These are phyloP conservation scores for Zalaria sp. DNA, from an alignment of 2,329 filamentous ascomycete species.

Conservation along the genomic window DNA sequence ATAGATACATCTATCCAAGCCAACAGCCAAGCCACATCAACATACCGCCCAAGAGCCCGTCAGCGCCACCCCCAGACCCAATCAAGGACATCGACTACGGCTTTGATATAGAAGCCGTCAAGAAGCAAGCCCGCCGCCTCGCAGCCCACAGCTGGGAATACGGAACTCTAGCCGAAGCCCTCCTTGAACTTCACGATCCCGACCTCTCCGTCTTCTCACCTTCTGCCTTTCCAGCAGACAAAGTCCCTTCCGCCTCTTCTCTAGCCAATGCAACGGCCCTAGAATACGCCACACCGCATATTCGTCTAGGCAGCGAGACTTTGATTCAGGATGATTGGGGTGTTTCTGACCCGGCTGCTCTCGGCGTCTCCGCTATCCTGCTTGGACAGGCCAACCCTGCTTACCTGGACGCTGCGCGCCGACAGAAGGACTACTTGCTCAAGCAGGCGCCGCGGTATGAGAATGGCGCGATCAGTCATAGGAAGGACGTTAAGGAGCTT, in stretches of 20 bases:
- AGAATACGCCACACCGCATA: constrained; percentile 21
- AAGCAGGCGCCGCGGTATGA: constrained; percentile 24
- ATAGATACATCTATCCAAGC: not conserved
- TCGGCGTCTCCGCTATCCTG: constrained; percentile 31
- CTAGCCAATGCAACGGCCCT: constrained; percentile 16
- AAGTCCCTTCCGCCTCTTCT: constrained; percentile 10
- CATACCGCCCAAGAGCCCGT: not conserved
- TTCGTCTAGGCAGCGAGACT: constrained; percentile 14
- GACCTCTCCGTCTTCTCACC: constrained; percentile 22
- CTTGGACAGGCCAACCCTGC: constrained; percentile 21
- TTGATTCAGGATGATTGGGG: constrained; percentile 23
- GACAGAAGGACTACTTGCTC: constrained; percentile 28
- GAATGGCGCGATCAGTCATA: constrained; percentile 36
- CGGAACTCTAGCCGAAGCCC: constrained; percentile 25
- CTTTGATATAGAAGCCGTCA: constrained; percentile 13
- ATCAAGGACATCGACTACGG: constrained; percentile 11
- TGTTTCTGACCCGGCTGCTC: constrained; percentile 29
- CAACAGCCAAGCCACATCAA: not conserved
- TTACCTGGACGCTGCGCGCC: constrained; percentile 23
- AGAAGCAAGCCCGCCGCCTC: constrained; percentile 15
- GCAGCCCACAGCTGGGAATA: constrained; percentile 28
- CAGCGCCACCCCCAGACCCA: not conserved
- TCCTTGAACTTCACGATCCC: constrained; percentile 24
- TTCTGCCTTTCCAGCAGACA: constrained; percentile 20
- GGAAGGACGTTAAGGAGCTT: constrained; percentile 26